Evolutionary conservation across 2,329 filamentous ascomycete species (phyloP).

Genomic region (Spiromastix sp.): DNA sequence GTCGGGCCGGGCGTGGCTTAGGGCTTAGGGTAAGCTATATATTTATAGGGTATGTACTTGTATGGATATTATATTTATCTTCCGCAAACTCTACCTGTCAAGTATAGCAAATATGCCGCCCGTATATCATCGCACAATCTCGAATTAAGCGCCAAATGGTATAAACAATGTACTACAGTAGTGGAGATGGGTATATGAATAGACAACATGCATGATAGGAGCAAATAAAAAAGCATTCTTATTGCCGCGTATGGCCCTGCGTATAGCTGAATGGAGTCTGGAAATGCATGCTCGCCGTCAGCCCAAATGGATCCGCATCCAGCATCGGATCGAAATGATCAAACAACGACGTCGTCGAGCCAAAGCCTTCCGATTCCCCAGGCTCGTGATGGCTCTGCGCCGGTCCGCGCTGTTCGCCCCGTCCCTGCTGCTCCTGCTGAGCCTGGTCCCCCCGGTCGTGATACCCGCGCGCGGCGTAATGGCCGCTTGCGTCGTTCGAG

Average conservation of each 20-base stretch:
- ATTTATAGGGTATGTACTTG: background rate
- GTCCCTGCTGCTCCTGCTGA: background rate
- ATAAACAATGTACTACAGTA: too few relatives aligned
- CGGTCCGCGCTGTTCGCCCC: background rate
- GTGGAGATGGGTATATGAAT: background rate
- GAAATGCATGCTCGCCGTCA: slow-evolving; percentile 92
- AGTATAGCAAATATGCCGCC: too few relatives aligned
- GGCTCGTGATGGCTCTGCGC: slow-evolving; percentile 23
- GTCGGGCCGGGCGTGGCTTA: slow-evolving; percentile 15
- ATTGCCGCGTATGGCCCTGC: slow-evolving; percentile 28
- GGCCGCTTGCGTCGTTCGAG: background rate
- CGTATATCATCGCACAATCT: too few relatives aligned
- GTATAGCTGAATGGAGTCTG: slow-evolving; percentile 60
- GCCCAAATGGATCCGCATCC: slow-evolving; percentile 85
- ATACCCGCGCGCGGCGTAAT: slow-evolving; percentile 22
- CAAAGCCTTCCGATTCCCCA: slow-evolving; percentile 31
- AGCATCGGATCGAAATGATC: slow-evolving; percentile 75
- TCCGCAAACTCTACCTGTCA: too few relatives aligned
- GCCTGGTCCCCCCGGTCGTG: background rate
- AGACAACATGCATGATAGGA: background rate
- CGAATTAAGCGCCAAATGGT: too few relatives aligned
- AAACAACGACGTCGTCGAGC: slow-evolving; percentile 43
- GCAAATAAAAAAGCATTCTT: background rate
- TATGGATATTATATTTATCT: background rate
- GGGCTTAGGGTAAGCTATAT: slow-evolving; percentile 27